Evolutionary conservation across 2,329 filamentous ascomycete genomes (phyloP).

Genomic region (Beauveria sp.): DNA sequence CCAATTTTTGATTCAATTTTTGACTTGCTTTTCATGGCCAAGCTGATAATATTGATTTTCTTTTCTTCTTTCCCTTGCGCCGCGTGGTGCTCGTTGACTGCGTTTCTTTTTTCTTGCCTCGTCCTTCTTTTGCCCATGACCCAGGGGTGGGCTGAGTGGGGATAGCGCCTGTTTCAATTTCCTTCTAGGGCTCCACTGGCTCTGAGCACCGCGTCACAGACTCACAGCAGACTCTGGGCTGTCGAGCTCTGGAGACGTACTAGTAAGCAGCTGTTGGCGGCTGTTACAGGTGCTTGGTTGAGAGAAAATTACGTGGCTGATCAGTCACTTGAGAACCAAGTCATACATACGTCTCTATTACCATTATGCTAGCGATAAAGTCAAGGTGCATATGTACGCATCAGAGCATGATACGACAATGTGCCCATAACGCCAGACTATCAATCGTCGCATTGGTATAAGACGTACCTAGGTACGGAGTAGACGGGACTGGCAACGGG

Average conservation of each 20-base stretch:
- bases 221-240: not conserved
- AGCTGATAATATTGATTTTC: not conserved
- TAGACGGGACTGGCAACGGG: not conserved
- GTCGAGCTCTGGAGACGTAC: not conserved
- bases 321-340: too few species aligned
- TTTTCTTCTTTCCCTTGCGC: too few species aligned
- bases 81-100: not conserved
- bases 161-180: conserved; percentile 15
- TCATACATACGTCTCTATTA: too few species aligned
- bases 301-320: too few species aligned
- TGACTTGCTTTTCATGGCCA: not conserved
- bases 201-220: conserved; percentile 5
- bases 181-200: not conserved
- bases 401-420: not conserved
- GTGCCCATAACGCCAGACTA: not conserved
- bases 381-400: not conserved
- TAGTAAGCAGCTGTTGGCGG: not conserved
- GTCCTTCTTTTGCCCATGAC: not conserved
- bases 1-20: not conserved
- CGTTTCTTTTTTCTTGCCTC: not conserved
- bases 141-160: conserved; percentile 16
- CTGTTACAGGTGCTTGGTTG: not conserved
- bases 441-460: not conserved
- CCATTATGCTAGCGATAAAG: too few species aligned
- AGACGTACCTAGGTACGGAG: not conserved